Base-by-base conservation (phyloP, 2,329 filamentous ascomycete species). In the Paecilomyces dactylethromorphus region DNA sequence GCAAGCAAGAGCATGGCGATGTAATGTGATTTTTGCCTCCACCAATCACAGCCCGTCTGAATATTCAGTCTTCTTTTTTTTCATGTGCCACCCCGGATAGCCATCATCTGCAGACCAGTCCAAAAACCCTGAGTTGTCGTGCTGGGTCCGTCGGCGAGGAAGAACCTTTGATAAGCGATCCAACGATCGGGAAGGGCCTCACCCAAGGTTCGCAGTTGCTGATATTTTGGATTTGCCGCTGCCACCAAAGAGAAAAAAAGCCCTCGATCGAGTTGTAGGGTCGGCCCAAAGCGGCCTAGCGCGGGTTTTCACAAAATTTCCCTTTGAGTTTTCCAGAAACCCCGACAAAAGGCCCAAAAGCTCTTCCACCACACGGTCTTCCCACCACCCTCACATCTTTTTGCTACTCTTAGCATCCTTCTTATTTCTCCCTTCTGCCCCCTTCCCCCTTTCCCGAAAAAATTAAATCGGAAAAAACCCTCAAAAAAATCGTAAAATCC, bases 401-500 rank as follows among this genome's bases (percentile, higher is more conserved):
- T 59, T 63, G 58, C 58, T 66, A 60, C 60, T 61, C 63, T 58
- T 59, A 56, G 60, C 58, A 59, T 62, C 57, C 56, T 63, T 61
- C 60, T 62, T 59, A 64, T 62, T 59, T 63, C 59, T 62, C 60
- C 62, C 62, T 62, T 59, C 61, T 62, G 62, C 60, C 63, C 62
- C 63, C 66, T 64, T 61, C 62, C 62, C 60, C 62, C 60, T 69
- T 66, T 68, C 65, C 65, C 64, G 63, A 64, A 67, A 69, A 69
- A 65, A 62, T 63, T 59, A 45, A 59, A 54, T 58, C 33, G 59
- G 67, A 74, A 74, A 72, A 76, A 75, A 75, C 60, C 68, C 39
- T 57, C 65, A 69, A 71, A 71, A 70, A 69, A 72, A 65, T 63
- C 67, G 68, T 71, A 76, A 77, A 77, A 70, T 64, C 62, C 63